Percentiles rank a stretch among this genome's conserved stretches.
Conservation (phyloP, 2,329 filamentous ascomycete genomes). For the Thermomyces lanuginosus region DNA sequence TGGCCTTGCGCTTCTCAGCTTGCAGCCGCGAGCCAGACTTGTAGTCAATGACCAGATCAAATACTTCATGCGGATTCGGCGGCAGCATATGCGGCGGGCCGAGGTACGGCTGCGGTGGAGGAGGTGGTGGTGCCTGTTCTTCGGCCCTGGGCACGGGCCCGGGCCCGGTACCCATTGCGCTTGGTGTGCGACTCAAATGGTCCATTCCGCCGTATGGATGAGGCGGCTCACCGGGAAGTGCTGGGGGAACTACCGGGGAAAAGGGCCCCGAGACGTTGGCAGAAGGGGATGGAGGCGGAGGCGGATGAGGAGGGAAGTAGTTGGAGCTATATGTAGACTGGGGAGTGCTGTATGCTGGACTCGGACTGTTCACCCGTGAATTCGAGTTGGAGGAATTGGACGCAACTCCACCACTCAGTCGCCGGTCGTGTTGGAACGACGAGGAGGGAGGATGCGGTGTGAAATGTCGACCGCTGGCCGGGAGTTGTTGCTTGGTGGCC, state of each 20-base stretch:
- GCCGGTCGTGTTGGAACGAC: conserved; percentile 18
- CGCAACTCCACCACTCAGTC: conserved; percentile 16
- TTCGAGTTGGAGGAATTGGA: conserved; percentile 16
- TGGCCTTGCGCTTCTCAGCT: conserved; percentile 27
- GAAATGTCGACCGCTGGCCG: conserved; percentile 5
- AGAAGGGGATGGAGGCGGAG: too few species aligned
- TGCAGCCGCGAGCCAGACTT: conserved; percentile 27
- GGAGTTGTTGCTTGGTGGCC: conserved; percentile 9
- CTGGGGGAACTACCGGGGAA: conserved; percentile 9
- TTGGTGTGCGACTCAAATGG: conserved; percentile 11
- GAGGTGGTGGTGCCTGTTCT: not conserved
- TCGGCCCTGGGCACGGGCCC: conserved; percentile 5
- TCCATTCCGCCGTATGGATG: conserved; percentile 14
- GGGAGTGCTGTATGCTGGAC: conserved; percentile 17
- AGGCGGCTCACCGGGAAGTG: conserved; percentile 7
- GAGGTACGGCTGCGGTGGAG: not conserved
- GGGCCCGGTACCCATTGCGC: conserved; percentile 8
- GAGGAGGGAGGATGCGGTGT: conserved; percentile 3
- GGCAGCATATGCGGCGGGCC: conserved; percentile 1
- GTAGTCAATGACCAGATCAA: conserved; percentile 23
- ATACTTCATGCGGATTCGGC: conserved; percentile 11
- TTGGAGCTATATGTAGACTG: conserved; percentile 17
- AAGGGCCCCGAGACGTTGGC: conserved; percentile 17
- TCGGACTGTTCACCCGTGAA: conserved; percentile 21
- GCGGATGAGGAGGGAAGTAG: too few species aligned